Conservation (phyloP, 2,329 filamentous ascomycete species). For the Ceratocystis papillata region DNA sequence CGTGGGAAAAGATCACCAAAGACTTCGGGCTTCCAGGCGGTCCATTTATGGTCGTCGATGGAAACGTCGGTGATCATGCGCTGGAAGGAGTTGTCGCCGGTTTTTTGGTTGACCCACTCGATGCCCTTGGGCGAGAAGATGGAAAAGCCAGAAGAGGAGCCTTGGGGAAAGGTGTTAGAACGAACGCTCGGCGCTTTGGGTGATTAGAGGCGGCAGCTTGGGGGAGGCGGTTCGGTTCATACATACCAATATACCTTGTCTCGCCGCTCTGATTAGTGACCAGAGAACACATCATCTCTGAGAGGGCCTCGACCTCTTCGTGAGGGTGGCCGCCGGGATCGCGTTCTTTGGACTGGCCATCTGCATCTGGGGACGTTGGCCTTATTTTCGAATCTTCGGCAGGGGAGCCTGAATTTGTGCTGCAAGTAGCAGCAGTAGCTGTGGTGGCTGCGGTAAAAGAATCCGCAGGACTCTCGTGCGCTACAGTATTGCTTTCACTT, state of each 20-base stretch:
- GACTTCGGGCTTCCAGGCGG: slow-evolving; percentile 95
- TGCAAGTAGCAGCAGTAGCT: too few relatives aligned
- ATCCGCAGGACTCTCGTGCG: slow-evolving; percentile 44
- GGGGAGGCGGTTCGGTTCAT: not conserved
- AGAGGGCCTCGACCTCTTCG: slow-evolving; percentile 71
- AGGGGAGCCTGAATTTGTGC: not conserved
- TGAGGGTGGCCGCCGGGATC: not conserved
- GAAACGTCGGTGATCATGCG: slow-evolving; percentile 88
- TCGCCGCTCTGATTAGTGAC: slow-evolving; percentile 93
- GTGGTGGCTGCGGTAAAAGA: slow-evolving; percentile 32
- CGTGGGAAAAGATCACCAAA: slow-evolving; percentile 86
- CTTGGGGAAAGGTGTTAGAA: slow-evolving; percentile 35
- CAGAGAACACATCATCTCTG: slow-evolving; percentile 97
- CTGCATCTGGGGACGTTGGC: slow-evolving; percentile 28
- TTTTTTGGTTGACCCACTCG: slow-evolving; percentile 96
- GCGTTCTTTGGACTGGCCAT: slow-evolving; percentile 38
- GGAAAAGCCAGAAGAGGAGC: slow-evolving; percentile 93
- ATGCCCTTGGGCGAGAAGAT: slow-evolving; percentile 98
- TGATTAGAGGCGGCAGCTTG: slow-evolving; percentile 17
- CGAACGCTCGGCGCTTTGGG: not conserved
- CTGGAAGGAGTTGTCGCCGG: slow-evolving; percentile 88
- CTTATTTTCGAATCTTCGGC: slow-evolving; percentile 27
- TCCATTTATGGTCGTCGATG: slow-evolving; percentile 89
- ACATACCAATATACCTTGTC: slow-evolving; percentile 82
- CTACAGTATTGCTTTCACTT: slow-evolving; percentile 36